Base-by-base conservation (phyloP, 805 yeast genomes). In the Sugiyamaella floridensis region DNA sequence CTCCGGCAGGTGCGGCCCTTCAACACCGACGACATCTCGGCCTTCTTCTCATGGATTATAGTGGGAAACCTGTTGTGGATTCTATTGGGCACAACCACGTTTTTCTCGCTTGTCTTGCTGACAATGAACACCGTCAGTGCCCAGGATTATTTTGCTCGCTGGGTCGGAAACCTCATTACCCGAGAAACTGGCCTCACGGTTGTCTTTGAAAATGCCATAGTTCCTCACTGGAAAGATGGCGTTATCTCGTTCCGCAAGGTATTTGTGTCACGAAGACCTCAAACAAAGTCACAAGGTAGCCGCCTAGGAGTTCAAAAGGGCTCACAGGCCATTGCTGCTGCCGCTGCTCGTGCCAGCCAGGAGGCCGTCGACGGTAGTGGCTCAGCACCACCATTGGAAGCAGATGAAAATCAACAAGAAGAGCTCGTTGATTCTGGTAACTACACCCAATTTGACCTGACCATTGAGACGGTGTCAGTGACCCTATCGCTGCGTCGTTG, bases 361-460 rank as follows among this genome's bases (percentile, higher is more conserved):
- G 45, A 52, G 40, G 50, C 55, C 4, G 53, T 49, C 26, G 48
- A 40, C n/a, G 40, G 40, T 8, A 51, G 50, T 5, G n/a, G n/a
- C n/a, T n/a, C n/a, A n/a, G n/a, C n/a, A n/a, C 34, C 28, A 2
- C 37, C n/a, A 52, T 40, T 15, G 14, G 60, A 15, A 45, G 16
- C 41, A 48, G 29, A 28, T 12, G 29, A 40, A 10, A 47, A 41
- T 10, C 47, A 45, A 14, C 47, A 45, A 14, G 48, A 32, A 11
- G 42, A 43, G 5, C 19, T 32, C 0, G 58, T 71, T 51, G 96
- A 71, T 37, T 96, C 89, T 65, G 98, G 97, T 1, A 93, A 93
- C 68, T 93, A 90, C 68, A 92, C 99, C 0, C 99, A 93, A 66
- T 93, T 85, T 66, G 99, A 93, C 67, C 67, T 93, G 41, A 87